These are phyloP conservation scores for Pythium phragmiticola DNA, from an alignment of 352 stramenopile genomes.

Conservation along the genomic window DNA sequence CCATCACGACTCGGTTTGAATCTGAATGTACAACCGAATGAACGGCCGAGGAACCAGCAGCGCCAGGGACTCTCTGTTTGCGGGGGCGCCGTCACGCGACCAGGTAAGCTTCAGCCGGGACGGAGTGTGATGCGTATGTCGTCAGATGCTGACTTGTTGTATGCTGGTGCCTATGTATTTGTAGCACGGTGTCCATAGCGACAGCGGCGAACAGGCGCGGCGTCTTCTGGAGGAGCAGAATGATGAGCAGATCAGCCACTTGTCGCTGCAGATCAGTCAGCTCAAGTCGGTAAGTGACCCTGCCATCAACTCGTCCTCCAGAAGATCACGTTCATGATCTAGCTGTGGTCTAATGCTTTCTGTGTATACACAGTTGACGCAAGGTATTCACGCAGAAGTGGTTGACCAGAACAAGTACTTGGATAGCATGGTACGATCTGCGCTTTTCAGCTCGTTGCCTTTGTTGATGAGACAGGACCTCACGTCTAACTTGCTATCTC, in stretches of 20 bases:
- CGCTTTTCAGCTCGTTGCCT: not conserved
- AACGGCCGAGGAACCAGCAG: conserved; percentile 43
- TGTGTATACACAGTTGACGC: conserved; percentile 51
- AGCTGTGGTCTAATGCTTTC: not conserved
- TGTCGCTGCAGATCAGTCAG: conserved; percentile 86
- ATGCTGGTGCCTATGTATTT: not conserved
- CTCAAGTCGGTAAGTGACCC: conserved; percentile 64
- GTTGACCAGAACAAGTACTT: conserved; percentile 82
- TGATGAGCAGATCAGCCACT: conserved; percentile 85
- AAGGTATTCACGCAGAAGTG: conserved; percentile 78
- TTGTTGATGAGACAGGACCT: not conserved
- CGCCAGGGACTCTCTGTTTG: conserved; percentile 68
- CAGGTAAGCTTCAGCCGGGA: conserved; percentile 33
- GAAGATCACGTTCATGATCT: not conserved
- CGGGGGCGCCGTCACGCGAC: conserved; percentile 43
- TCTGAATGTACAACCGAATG: conserved; percentile 85
- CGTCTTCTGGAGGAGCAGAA: conserved; percentile 84
- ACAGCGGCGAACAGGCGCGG: conserved; percentile 79
- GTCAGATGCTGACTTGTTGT: not conserved
- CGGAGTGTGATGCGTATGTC: not conserved
- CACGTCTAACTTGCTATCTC: not conserved
- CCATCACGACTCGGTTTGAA: not conserved
- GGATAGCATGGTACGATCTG: conserved; percentile 65
- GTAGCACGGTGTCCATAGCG: conserved; percentile 36
- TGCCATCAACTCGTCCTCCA: not conserved